Conservation (phyloP, 2,329 filamentous ascomycete genomes). For the Clonostachys chloroleuca region DNA sequence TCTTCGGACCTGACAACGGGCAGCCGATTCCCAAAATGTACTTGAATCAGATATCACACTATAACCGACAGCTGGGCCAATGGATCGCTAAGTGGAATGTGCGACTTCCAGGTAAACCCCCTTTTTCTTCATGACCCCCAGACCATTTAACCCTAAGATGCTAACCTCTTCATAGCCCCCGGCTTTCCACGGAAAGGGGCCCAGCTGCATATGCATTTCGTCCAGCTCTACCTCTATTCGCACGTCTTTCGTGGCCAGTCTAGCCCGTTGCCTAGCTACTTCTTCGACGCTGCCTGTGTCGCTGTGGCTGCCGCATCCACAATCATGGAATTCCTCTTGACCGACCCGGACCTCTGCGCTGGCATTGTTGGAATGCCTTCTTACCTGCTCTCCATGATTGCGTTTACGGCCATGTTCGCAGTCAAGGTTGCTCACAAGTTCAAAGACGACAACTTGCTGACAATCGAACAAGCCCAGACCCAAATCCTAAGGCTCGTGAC, state of each 20-base stretch:
- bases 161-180: constrained; percentile 28
- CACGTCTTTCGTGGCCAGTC: constrained; percentile 32
- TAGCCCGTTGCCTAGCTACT: constrained; percentile 23
- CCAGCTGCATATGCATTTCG: constrained; percentile 33
- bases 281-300: constrained; percentile 22
- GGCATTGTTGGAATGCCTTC: constrained; percentile 39
- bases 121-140: background rate
- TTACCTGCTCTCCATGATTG: constrained; percentile 47
- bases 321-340: constrained; percentile 37
- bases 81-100: constrained; percentile 28
- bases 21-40: constrained; percentile 45
- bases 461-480: too few relatives aligned
- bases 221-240: constrained; percentile 34
- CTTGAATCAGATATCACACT: constrained; percentile 35
- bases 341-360: constrained; percentile 32
- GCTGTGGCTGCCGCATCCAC: constrained; percentile 31
- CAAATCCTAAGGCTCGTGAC: constrained; percentile 18
- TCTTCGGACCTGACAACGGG: constrained; percentile 52
- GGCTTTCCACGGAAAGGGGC: constrained; percentile 33
- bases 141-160: constrained; percentile 10
- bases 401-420: constrained; percentile 47
- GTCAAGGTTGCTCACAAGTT: constrained; percentile 40
- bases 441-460: constrained; percentile 18
- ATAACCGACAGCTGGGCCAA: constrained; percentile 24
- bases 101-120: constrained; percentile 16